Conservation (phyloP, 257 asterid species). For the Nicotiana knightiana region DNA sequence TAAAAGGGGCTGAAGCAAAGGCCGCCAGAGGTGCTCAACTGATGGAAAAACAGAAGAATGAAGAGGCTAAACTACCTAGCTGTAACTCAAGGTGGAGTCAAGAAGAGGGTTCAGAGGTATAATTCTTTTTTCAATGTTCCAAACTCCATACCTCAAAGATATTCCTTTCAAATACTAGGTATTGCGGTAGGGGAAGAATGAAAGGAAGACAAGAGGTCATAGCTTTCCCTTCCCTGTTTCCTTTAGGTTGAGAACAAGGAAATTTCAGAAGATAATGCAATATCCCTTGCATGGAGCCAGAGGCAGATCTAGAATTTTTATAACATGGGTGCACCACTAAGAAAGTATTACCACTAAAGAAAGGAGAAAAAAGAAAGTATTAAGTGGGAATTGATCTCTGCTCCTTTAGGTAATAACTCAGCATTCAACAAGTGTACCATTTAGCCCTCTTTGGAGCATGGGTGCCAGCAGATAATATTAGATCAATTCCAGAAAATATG, state of each 20-base stretch:
- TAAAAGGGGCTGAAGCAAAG: slow-evolving; percentile 87
- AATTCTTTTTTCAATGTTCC: not conserved
- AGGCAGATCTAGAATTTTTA: too few relatives aligned
- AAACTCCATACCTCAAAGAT: not conserved
- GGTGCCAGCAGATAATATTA: too few relatives aligned
- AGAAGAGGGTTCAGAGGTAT: slow-evolving; percentile 91
- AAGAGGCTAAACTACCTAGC: slow-evolving; percentile 69
- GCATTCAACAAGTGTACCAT: too few relatives aligned
- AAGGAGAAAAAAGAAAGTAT: too few relatives aligned
- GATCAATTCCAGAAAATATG: too few relatives aligned
- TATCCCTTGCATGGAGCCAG: not conserved
- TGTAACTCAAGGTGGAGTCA: slow-evolving; percentile 94
- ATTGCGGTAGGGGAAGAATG: not conserved
- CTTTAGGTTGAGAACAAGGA: not conserved
- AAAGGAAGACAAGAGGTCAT: not conserved
- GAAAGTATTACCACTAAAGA: too few relatives aligned
- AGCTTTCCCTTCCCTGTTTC: not conserved
- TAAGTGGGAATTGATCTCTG: too few relatives aligned
- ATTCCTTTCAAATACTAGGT: not conserved
- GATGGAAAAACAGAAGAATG: slow-evolving; percentile 75
- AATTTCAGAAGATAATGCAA: not conserved
- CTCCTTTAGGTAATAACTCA: too few relatives aligned
- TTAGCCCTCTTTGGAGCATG: too few relatives aligned
- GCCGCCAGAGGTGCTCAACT: slow-evolving; percentile 93
- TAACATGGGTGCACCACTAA: too few relatives aligned